Base-by-base conservation (phyloP, 345 rosid species). In the Lumnitzera racemosa region DNA sequence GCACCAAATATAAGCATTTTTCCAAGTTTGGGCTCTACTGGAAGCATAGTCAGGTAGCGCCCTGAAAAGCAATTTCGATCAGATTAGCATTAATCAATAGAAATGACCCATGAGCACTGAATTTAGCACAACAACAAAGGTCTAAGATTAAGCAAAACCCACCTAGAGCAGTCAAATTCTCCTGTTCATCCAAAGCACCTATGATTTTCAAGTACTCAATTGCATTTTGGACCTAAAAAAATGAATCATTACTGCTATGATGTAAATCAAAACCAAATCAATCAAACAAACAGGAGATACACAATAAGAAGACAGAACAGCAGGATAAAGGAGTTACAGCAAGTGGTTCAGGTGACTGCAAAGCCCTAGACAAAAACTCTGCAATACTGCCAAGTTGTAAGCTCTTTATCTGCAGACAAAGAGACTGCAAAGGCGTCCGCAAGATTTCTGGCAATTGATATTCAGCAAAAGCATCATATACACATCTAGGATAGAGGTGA, bases 21-120 rank as follows among this genome's bases (percentile, higher is more conserved):
- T 70, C 98, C 96, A 64, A 89, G 90, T 76, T 91, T 91, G 59
- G 98, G 98, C 81, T 91, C 96, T 89, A 91, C 66, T 49, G 98
- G 98, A 77, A 91, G 88, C 85, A 72, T 76, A 49, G 84, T 75
- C 81, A 89, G 78, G 76, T 85, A 89, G 59, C 73, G 74, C 57
- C 98, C 98, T 91, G 84, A 67, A 67, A 76, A 70, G 31, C 24
- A 55, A 72, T 59, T 60, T 52, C 50, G 53, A 61, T 58, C 70
- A 47, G 57, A 51, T 61, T 16, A 25, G 29, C 51, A 52, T 51
- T 36, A 47, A 49, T 50, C 23, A 20, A 46, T 5, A 51, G 16
- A 15, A 5, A 25, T 56, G 12, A 48, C 41, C 46, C 11, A 49
- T 24, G 24, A 61, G 12, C n/a, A 46, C 47, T 24, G n/a, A 14